Evolutionary conservation across 1,284 basidiomycete genomes (phyloP).

Genomic region (Lentinus polychrous): DNA sequence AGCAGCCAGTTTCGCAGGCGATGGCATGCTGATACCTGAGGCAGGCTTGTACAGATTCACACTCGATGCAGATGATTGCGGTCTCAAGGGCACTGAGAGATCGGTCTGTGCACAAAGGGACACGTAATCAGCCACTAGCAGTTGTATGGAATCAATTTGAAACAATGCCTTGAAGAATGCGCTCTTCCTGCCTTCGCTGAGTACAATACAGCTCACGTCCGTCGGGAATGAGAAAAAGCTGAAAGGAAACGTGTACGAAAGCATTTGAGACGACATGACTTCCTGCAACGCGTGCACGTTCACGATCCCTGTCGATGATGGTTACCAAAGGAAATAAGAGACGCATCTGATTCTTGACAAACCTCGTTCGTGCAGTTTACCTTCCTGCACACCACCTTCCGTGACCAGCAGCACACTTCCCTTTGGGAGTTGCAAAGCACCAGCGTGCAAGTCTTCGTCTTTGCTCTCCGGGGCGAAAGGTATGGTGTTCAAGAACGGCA

Average conservation of each 20-base stretch:
- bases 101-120: slow-evolving; percentile 41
- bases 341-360: slow-evolving; percentile 7
- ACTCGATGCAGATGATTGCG: slow-evolving; percentile 12
- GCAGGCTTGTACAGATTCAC: slow-evolving; percentile 41
- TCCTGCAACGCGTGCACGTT: slow-evolving; percentile 71
- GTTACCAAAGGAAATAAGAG: neutral
- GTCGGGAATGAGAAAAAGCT: slow-evolving; percentile 71
- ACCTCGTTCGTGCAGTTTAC: slow-evolving; percentile 59
- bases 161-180: slow-evolving; percentile 56
- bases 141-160: neutral
- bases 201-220: slow-evolving; percentile 59
- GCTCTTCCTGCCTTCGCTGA: slow-evolving; percentile 62
- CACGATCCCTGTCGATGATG: slow-evolving; percentile 41
- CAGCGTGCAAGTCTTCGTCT: slow-evolving; percentile 70
- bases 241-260: slow-evolving; percentile 80
- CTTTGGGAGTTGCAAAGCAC: slow-evolving; percentile 65
- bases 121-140: neutral
- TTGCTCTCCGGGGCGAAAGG: slow-evolving; percentile 62
- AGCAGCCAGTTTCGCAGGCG: slow-evolving; percentile 35
- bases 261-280: slow-evolving; percentile 58
- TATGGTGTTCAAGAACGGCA: slow-evolving; percentile 55
- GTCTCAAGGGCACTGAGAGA: slow-evolving; percentile 41
- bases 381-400: slow-evolving; percentile 63
- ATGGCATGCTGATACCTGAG: slow-evolving; percentile 36
- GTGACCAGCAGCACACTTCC: slow-evolving; percentile 62